These are phyloP conservation scores for Pyrenula massariospora DNA, from an alignment of 495 filamentous ascomycete genomes.

Conservation along the genomic window DNA sequence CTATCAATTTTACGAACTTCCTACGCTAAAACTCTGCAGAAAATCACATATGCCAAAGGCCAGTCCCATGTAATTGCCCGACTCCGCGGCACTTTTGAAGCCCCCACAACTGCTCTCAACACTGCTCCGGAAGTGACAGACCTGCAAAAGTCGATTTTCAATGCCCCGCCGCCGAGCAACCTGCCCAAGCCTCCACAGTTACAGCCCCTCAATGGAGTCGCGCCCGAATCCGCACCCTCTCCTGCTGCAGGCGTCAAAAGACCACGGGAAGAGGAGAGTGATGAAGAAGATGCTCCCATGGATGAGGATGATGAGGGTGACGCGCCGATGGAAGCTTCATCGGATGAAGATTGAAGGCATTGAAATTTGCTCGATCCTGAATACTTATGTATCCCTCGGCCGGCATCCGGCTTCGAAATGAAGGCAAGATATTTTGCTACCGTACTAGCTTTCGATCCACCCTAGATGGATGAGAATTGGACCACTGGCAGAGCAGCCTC, in stretches of 20 bases:
- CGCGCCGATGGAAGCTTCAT: constrained; percentile 42
- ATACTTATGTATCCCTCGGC: too few species aligned
- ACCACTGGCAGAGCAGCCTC: too few species aligned
- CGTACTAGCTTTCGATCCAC: too few species aligned
- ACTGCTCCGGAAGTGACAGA: constrained; percentile 55
- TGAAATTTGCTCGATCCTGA: not conserved
- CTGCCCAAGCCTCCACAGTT: constrained; percentile 28
- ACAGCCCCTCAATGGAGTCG: constrained; percentile 27
- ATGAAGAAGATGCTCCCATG: constrained; percentile 60
- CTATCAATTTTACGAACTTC: not conserved
- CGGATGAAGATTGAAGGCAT: constrained; percentile 33
- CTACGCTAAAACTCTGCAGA: constrained; percentile 31
- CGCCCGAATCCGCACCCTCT: not conserved
- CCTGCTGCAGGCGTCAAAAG: constrained; percentile 40
- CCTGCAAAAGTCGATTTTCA: constrained; percentile 73
- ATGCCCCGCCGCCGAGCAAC: constrained; percentile 43
- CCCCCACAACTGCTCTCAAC: constrained; percentile 37
- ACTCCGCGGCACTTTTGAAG: constrained; percentile 77
- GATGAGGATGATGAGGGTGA: constrained; percentile 52
- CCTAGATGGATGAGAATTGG: too few species aligned
- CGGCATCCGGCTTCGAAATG: too few species aligned
- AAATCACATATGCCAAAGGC: constrained; percentile 77
- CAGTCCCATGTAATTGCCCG: constrained; percentile 79
- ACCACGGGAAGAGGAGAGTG: constrained; percentile 58
- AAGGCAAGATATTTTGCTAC: too few species aligned